These are phyloP conservation scores for Barnettozyma sp. DNA, from an alignment of 805 yeast genomes.

Conservation along the genomic window DNA sequence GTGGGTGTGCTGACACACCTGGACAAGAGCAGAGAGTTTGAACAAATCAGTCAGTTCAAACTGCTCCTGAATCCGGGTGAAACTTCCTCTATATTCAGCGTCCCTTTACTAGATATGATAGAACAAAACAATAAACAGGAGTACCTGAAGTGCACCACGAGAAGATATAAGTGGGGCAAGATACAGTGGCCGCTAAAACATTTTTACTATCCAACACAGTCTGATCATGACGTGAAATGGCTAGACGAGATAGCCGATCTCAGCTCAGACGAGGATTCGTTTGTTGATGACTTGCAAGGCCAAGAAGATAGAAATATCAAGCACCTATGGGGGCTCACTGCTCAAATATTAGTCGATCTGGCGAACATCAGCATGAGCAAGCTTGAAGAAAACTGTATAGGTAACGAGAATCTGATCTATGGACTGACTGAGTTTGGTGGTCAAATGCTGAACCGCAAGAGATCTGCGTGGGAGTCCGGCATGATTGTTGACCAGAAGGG, in stretches of 20 bases:
- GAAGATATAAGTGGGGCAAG: conserved; percentile 59
- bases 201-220: conserved; percentile 50
- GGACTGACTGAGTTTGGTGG: conserved; percentile 47
- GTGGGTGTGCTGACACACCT: conserved; percentile 49
- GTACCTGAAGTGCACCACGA: conserved; percentile 26
- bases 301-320: conserved; percentile 41
- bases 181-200: conserved; percentile 60
- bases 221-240: conserved; percentile 55
- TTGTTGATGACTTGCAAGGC: conserved; percentile 15
- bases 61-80: conserved; percentile 69
- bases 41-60: conserved; percentile 27
- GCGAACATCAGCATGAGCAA: conserved; percentile 44
- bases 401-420: conserved; percentile 62
- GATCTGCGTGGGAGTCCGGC: conserved; percentile 48
- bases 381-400: conserved; percentile 31
- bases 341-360: conserved; percentile 67
- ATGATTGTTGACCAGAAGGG: conserved; percentile 37
- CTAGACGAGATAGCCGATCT: conserved; percentile 51
- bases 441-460: conserved; percentile 41
- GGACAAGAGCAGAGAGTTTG: conserved; percentile 15
- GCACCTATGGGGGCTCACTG: conserved; percentile 81
- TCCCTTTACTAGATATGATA: conserved; percentile 58
- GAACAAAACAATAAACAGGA: conserved; percentile 25
- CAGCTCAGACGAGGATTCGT: conserved; percentile 46
- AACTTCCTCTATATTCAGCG: conserved; percentile 60